Evolutionary conservation across 2,329 filamentous ascomycete genomes (phyloP), one percentile per base, ranked within the genome.

Genomic region (Calonectria multiphialidica): DNA sequence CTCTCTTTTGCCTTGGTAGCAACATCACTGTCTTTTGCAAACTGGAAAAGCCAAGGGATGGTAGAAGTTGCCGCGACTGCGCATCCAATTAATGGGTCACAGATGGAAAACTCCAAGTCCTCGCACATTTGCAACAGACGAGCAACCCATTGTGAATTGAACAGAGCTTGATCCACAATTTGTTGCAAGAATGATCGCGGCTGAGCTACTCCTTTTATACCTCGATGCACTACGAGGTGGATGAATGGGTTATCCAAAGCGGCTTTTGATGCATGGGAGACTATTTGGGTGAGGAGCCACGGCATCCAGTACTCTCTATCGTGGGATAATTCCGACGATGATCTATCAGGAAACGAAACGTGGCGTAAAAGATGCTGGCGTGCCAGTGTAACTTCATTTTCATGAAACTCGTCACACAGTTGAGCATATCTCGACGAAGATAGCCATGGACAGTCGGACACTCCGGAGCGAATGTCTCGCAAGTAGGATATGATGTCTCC

Each of bases 31-130:
- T 79, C 77, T 2, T 75, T 47, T 8, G 77, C 77, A 49, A 79
- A 79, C 3, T 79, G 77, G 2, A 79, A 79, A 5, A 79, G 75
- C 77, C 77, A 79, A 4, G 77, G 57, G 37, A 79, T 76, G 0
- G 76, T 77, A 2, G 76, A 72, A 16, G 76, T 78, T 3, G 72
- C 73, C 0, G 77, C 74, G 3, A 79, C 73, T 3, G 72, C 73
- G 5, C 75, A 72, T 23, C 77, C 77, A 15, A 79, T 59, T 5
- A 79, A 10, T 2, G 77, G 77, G 45, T 79, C 77, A 10, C 72
- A 75, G 1, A 79, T 73, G 9, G 73, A 42, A 10, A 79, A 77
- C 0, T 70, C 61, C 0, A 74, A 49, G 18, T 79, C 77, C 0
- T 70, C 72, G 2, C 75, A 78, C 75, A 79, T 79, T 7, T 74